Evolutionary conservation across 371 early-diverging fungal genomes (phyloP), one percentile per base, ranked within the genome.

Genomic region (Mucor racemosus): DNA sequence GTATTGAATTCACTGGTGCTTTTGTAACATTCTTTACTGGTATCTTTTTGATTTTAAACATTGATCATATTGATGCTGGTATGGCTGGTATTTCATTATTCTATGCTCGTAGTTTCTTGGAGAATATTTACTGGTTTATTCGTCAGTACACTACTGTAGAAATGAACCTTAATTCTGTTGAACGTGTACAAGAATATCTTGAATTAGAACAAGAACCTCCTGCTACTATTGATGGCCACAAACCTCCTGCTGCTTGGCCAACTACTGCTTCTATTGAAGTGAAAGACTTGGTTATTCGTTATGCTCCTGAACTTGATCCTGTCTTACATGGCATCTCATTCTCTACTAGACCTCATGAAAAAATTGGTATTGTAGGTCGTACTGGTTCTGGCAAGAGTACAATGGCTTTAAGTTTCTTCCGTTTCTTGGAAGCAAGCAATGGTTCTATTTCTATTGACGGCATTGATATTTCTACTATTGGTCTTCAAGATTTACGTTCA

Each of bases 361-460:
- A 93, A 71, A 76, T 93, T 38, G 94, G 92, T 8, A 85, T 93
- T 55, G 91, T 93, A 21, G 92, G 93, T 63, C 76, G 88, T 71
- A 91, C 94, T 0, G 93, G 87, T 19, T 88, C 93, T 5, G 95
- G 95, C 14, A 95, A 95, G 76, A 86, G 87, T 64, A 90, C 92
- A 1, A 76, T 94, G 40, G 87, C 89, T 5, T 76, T 93, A 58
- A 85, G 92, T 10, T 76, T 95, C 65, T 91, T 95, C 75, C 83
- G 94, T 15, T 85, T 94, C 61, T 80, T 92, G 8, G 92, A 95
- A 63, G 84, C 91, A 4, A 80, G 78, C 8, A 72, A 71, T n/a
- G 96, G 96, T 7, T 69, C 72, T 0, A 94, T 95, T 55, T 55
- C 74, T 0, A 86, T 95, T 38, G 95, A 95, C 65, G 94, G 91